These are phyloP conservation scores for Oryza longistaminata DNA, from an alignment of 176 grass and related monocot genomes.

Conservation along the genomic window DNA sequence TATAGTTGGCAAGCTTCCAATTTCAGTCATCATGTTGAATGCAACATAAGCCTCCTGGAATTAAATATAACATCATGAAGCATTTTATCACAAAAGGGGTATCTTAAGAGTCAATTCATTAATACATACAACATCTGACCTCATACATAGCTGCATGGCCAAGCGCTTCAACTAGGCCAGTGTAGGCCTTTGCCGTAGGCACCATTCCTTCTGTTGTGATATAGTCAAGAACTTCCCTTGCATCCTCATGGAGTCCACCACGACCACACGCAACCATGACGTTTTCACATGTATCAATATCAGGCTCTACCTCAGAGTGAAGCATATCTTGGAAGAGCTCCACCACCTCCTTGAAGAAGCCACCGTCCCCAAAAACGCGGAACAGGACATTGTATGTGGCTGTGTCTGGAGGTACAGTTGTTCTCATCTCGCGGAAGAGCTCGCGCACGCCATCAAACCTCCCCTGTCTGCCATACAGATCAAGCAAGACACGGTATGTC, in stretches of 20 bases:
- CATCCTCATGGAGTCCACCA: constrained; percentile 92
- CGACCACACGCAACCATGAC: constrained; percentile 82
- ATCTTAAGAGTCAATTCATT: background rate
- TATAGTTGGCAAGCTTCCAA: constrained; percentile 68
- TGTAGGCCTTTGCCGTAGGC: constrained; percentile 84
- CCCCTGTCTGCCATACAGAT: constrained; percentile 70
- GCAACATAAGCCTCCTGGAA: constrained; percentile 91
- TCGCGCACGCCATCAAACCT: constrained; percentile 84
- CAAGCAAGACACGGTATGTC: constrained; percentile 82
- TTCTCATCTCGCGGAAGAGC: constrained; percentile 92
- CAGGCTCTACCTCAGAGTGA: constrained; percentile 61
- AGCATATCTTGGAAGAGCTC: constrained; percentile 85
- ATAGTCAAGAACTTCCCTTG: constrained; percentile 70
- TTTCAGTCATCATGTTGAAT: constrained; percentile 96
- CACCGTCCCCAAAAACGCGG: constrained; percentile 76
- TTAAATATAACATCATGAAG: constrained; percentile 2
- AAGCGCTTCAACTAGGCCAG: constrained; percentile 84
- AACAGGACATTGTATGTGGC: constrained; percentile 94
- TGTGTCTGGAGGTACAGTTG: constrained; percentile 65
- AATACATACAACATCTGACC: constrained; percentile 44
- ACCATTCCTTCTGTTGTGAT: constrained; percentile 74
- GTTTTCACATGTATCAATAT: constrained; percentile 89
- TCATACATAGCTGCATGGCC: constrained; percentile 85
- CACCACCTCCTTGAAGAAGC: constrained; percentile 94
- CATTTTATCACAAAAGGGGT: constrained; percentile 20